Conservation (phyloP, 495 filamentous ascomycete genomes). For the Parathielavia hyrcaniae region DNA sequence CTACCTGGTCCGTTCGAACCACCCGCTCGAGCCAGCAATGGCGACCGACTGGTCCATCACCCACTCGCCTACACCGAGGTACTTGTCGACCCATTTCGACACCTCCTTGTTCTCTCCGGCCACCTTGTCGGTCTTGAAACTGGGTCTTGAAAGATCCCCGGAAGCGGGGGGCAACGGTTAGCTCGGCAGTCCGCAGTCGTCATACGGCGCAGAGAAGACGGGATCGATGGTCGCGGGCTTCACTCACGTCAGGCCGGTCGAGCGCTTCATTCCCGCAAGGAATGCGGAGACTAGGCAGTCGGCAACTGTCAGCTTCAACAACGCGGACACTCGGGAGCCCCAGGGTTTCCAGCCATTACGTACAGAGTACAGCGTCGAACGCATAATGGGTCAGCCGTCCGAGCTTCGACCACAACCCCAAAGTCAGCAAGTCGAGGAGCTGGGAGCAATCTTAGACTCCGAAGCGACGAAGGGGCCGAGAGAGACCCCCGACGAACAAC, state of each 20-base stretch:
- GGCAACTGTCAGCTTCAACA: conserved; percentile 23
- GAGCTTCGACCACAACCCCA: conserved; percentile 66
- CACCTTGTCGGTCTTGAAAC: conserved; percentile 80
- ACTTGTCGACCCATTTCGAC: conserved; percentile 87
- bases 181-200: conserved; percentile 13
- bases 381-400: conserved; percentile 90
- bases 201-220: not conserved
- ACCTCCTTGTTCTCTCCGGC: conserved; percentile 73
- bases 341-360: conserved; percentile 26
- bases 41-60: conserved; percentile 96
- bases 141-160: conserved; percentile 55
- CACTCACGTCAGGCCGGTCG: conserved; percentile 94
- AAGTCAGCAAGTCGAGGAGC: conserved; percentile 57
- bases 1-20: conserved; percentile 83
- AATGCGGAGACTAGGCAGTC: conserved; percentile 84
- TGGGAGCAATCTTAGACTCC: conserved; percentile 38
- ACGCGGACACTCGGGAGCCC: not conserved
- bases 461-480: conserved; percentile 19
- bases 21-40: conserved; percentile 76
- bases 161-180: conserved; percentile 23
- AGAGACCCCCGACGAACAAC: conserved; percentile 6
- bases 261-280: conserved; percentile 91
- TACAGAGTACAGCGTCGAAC: conserved; percentile 91
- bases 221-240: conserved; percentile 5
- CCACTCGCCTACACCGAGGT: conserved; percentile 93